Percentiles rank a stretch among this genome's conserved stretches.
Conservation (phyloP, 192 early-diverging fungal species). For the Coemansia sp. region DNA sequence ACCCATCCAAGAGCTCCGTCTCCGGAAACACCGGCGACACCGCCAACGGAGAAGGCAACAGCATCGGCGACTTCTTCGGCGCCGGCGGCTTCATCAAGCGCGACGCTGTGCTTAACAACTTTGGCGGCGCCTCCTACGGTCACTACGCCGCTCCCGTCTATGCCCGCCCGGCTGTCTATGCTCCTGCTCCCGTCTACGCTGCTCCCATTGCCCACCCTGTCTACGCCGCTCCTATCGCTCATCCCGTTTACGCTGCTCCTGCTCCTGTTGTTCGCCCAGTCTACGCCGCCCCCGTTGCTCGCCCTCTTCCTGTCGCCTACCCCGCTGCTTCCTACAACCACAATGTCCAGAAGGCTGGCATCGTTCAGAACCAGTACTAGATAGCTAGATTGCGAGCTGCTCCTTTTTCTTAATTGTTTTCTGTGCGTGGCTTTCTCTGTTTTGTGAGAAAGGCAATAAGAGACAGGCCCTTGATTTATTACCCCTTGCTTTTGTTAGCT, state of each 20-base stretch:
- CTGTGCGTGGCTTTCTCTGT: background rate
- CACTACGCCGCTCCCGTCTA: slow-evolving; percentile 17
- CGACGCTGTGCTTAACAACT: slow-evolving; percentile 30
- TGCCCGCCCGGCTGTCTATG: background rate
- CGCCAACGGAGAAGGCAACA: slow-evolving; percentile 27
- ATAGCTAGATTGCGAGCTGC: background rate
- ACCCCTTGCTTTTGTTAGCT: background rate
- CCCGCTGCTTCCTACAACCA: slow-evolving; percentile 21
- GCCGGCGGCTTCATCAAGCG: slow-evolving; percentile 13
- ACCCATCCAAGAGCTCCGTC: slow-evolving; percentile 13
- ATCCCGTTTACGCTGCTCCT: slow-evolving; percentile 3
- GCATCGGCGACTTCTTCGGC: slow-evolving; percentile 22
- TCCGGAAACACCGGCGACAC: slow-evolving; percentile 25
- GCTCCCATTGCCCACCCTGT: slow-evolving; percentile 10
- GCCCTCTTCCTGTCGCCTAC: background rate
- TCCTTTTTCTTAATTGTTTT: background rate
- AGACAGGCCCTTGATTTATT: too few relatives aligned
- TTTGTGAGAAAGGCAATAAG: too few relatives aligned
- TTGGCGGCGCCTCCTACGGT: slow-evolving; percentile 9
- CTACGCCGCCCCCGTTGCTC: slow-evolving; percentile 4
- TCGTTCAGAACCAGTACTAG: slow-evolving; percentile 53
- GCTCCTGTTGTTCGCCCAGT: background rate
- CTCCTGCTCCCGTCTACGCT: background rate
- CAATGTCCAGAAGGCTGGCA: slow-evolving; percentile 44
- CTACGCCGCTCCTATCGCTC: background rate